A percentile compares a stretch with the other conserved stretches of the same genome.
Evolutionary conservation across 2,329 filamentous ascomycete species (phyloP).

Genomic region (Alternaria ethzedia): DNA sequence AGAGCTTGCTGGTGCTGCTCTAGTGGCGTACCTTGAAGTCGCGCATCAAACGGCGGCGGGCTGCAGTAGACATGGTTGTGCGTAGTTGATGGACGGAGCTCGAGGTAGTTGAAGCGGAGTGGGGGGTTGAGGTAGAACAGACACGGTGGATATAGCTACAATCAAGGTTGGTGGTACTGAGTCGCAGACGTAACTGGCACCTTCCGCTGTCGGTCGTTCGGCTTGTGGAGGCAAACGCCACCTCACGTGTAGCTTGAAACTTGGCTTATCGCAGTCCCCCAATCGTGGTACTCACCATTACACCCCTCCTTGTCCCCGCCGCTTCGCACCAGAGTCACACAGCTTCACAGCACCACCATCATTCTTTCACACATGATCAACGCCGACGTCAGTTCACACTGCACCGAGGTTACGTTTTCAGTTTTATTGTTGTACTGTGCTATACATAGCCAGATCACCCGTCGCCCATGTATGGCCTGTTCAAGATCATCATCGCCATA

Average conservation of each 20-base stretch:
- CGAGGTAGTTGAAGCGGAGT: background rate
- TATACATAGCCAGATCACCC: background rate
- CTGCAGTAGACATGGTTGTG: slow-evolving; percentile 80
- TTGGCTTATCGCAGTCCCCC: slow-evolving; percentile 8
- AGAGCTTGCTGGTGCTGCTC: slow-evolving; percentile 6
- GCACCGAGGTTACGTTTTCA: background rate
- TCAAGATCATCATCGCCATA: background rate
- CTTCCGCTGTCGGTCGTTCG: slow-evolving; percentile 9
- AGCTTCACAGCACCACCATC: background rate
- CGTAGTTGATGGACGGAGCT: background rate
- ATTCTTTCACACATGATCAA: background rate
- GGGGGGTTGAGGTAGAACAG: background rate
- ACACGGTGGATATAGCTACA: slow-evolving; percentile 1
- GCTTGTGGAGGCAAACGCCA: slow-evolving; percentile 19
- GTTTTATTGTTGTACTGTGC: background rate
- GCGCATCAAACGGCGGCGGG: slow-evolving; percentile 94
- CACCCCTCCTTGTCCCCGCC: background rate
- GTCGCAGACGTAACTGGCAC: slow-evolving; percentile 12
- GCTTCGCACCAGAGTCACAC: background rate
- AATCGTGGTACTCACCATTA: background rate
- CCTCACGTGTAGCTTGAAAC: slow-evolving; percentile 17
- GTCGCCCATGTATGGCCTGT: background rate
- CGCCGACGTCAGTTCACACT: background rate
- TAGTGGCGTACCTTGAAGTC: slow-evolving; percentile 86
- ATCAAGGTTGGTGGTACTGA: slow-evolving; percentile 6